Evolutionary conservation across 1,284 basidiomycete species (phyloP).

Genomic region (Xerocomus alliaceus): DNA sequence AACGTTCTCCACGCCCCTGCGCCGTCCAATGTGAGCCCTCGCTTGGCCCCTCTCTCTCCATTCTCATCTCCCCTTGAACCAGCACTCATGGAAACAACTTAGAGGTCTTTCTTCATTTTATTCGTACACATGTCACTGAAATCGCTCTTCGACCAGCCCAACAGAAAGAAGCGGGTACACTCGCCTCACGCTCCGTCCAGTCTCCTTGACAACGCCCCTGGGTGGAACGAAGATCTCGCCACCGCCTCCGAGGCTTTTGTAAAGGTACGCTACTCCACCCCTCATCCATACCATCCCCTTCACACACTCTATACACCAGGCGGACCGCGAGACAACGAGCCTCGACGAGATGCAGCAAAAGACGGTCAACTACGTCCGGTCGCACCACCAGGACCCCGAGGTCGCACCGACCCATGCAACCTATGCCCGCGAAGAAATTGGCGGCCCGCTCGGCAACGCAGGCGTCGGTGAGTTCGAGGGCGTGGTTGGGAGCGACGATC

Average conservation of each 20-base stretch:
- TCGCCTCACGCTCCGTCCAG: conserved; percentile 55
- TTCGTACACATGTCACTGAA: neutral
- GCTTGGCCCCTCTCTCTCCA: neutral
- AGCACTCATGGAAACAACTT: conserved; percentile 61
- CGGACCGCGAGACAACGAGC: conserved; percentile 27
- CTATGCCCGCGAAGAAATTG: conserved; percentile 51
- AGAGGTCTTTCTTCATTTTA: conserved; percentile 45
- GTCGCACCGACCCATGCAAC: conserved; percentile 44
- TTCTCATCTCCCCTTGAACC: neutral
- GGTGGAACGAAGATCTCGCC: conserved; percentile 78
- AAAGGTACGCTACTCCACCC: conserved; percentile 53
- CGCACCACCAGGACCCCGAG: conserved; percentile 44
- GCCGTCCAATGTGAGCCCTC: conserved; percentile 16
- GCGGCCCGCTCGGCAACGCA: conserved; percentile 49
- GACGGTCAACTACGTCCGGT: conserved; percentile 49
- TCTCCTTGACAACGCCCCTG: conserved; percentile 63
- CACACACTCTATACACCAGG: conserved; percentile 21
- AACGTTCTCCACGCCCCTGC: neutral
- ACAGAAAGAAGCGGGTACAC: conserved; percentile 64
- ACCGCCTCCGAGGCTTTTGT: conserved; percentile 70
- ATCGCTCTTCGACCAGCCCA: conserved; percentile 49
- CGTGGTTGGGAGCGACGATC: conserved; percentile 39
- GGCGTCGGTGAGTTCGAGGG: conserved; percentile 43
- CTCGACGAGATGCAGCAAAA: conserved; percentile 43
- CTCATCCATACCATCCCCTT: neutral